Percentiles rank a stretch among this genome's conserved stretches.
Conservation (phyloP, 768 basidiomycete genomes). For the Dictyophora rubrovolvata region DNA sequence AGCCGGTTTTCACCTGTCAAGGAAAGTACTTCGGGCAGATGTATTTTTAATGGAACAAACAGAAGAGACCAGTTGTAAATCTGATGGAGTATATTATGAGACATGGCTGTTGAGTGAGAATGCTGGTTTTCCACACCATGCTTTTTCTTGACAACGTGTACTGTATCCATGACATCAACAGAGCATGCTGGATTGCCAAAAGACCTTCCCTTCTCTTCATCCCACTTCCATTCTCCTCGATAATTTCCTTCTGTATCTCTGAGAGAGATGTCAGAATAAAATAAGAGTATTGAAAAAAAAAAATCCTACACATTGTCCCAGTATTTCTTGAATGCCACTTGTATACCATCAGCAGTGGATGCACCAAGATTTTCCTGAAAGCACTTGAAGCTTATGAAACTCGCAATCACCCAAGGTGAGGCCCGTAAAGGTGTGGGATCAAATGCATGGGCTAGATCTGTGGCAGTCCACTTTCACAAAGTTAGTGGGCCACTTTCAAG, state of each 20-base stretch:
- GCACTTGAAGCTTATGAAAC: neutral
- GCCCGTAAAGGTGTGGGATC: neutral
- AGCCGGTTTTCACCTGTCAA: neutral
- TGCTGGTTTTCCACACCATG: constrained; percentile 12
- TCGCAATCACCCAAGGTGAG: neutral
- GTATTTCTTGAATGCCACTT: neutral
- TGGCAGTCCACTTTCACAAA: neutral
- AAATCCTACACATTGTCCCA: neutral
- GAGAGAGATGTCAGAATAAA: neutral
- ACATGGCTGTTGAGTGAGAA: constrained; percentile 23
- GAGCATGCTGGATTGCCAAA: constrained; percentile 23
- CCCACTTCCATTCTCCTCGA: constrained; percentile 15
- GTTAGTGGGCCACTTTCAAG: neutral
- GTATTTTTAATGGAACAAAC: neutral
- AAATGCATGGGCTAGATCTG: neutral
- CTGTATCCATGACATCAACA: constrained; percentile 14
- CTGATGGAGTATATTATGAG: constrained; percentile 12
- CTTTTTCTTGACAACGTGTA: constrained; percentile 19
- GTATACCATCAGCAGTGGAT: neutral
- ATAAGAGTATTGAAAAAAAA: neutral
- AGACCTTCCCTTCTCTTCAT: constrained; percentile 17
- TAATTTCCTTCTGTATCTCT: neutral
- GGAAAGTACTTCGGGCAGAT: neutral
- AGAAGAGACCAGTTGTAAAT: neutral
- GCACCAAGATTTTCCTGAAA: neutral